phyloP scores from a whole-genome alignment of 495 filamentous ascomycete genomes.

The Darksidea phi region DNA sequence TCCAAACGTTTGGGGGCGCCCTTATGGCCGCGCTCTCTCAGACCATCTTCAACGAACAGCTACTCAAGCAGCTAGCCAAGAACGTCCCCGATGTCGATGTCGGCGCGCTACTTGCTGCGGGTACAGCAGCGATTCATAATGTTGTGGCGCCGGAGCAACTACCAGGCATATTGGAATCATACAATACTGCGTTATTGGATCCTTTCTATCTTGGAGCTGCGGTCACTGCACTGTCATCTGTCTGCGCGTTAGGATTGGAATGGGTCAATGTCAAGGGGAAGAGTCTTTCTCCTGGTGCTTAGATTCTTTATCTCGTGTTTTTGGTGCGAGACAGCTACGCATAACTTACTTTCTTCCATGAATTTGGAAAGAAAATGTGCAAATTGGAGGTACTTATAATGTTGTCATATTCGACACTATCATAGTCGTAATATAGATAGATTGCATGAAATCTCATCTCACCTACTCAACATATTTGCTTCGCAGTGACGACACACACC shows the following conservation, averaged over 20 bases:
- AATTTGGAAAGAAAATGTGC: no score
- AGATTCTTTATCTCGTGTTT: no score
- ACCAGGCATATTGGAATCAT: conserved; percentile 47
- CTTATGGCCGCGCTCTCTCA: conserved; percentile 39
- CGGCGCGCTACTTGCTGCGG: conserved; percentile 46
- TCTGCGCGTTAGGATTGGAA: conserved; percentile 18
- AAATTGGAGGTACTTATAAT: no score
- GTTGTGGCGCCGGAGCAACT: conserved; percentile 50
- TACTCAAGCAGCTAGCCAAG: conserved; percentile 26
- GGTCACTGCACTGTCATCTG: conserved; percentile 4
- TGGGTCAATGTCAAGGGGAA: conserved; percentile 29
- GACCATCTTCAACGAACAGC: conserved; percentile 41
- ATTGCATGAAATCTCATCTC: no score
- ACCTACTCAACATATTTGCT: no score
- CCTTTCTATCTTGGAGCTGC: conserved; percentile 22
- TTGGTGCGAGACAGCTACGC: no score
- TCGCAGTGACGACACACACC: no score
- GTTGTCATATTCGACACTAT: no score
- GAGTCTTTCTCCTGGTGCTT: neutral
- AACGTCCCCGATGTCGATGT: conserved; percentile 50
- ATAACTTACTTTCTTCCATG: no score
- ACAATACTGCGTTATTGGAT: conserved; percentile 20
- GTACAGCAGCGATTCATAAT: conserved; percentile 52
- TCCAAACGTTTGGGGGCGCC: conserved; percentile 40
- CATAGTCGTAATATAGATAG: no score